Conservation (phyloP, 2,329 filamentous ascomycete species). For the Fusarium fujikuroi region DNA sequence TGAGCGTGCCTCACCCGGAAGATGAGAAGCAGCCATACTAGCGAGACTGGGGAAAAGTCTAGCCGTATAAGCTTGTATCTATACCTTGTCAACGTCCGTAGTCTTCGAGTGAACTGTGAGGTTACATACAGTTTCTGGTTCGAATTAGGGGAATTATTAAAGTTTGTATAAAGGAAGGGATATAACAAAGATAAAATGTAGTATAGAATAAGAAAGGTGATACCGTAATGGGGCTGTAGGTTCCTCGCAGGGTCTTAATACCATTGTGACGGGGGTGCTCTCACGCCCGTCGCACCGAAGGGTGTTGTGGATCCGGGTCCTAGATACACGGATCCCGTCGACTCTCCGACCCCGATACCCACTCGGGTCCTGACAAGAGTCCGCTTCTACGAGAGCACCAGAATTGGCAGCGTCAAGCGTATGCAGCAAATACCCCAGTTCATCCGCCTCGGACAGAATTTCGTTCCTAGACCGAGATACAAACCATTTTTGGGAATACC, state of each 20-base stretch:
- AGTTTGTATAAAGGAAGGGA: neutral
- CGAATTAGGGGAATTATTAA: slow-evolving; percentile 16
- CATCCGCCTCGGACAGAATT: slow-evolving; percentile 3
- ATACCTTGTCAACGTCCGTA: neutral
- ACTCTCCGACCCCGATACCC: slow-evolving; percentile 29
- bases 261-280: neutral
- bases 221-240: neutral
- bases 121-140: slow-evolving; percentile 15
- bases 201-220: neutral
- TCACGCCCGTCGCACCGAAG: slow-evolving; percentile 25
- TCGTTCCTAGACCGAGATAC: neutral
- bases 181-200: neutral
- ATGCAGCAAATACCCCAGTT: slow-evolving; percentile 28
- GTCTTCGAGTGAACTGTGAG: too few species aligned
- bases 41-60: slow-evolving; percentile 4
- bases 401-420: neutral
- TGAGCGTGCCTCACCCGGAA: slow-evolving; percentile 18
- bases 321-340: slow-evolving; percentile 22
- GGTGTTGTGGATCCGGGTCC: slow-evolving; percentile 4
- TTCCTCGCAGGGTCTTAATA: slow-evolving; percentile 26
- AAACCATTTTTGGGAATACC: neutral
- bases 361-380: slow-evolving; percentile 15
- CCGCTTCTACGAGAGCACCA: slow-evolving; percentile 4
- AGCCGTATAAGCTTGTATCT: slow-evolving; percentile 3
- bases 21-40: slow-evolving; percentile 24